Evolutionary conservation across 352 stramenopile genomes (phyloP).

Genomic region (Peronospora belbahrii): DNA sequence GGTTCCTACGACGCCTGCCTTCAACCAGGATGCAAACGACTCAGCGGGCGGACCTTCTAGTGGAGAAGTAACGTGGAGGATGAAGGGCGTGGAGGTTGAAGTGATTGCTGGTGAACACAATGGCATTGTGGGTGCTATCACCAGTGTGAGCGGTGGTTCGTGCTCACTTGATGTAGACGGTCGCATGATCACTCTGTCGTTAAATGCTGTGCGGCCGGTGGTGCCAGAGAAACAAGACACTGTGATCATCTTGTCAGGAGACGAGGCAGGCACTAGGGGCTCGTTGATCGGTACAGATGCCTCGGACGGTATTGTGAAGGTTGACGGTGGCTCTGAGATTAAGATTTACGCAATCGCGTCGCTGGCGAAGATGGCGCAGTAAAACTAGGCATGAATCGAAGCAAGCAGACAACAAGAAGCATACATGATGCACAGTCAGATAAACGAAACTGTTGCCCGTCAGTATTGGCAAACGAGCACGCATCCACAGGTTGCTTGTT

Average conservation of each 20-base stretch:
- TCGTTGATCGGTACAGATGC: conserved; percentile 83
- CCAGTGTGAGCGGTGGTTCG: conserved; percentile 54
- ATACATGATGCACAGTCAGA: conserved; percentile 14
- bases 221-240: conserved; percentile 83
- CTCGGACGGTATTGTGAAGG: conserved; percentile 84
- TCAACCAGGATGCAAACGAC: conserved; percentile 47
- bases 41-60: conserved; percentile 25
- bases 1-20: conserved; percentile 73
- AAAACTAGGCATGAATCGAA: conserved; percentile 32
- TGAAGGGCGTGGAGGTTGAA: conserved; percentile 81
- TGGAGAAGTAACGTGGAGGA: conserved; percentile 83
- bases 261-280: conserved; percentile 77
- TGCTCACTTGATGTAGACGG: conserved; percentile 80
- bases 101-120: conserved; percentile 59
- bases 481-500: conserved; percentile 17
- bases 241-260: conserved; percentile 79
- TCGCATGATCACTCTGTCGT: conserved; percentile 50
- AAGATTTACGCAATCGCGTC: conserved; percentile 83
- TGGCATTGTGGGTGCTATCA: conserved; percentile 69
- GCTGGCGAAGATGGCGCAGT: conserved; percentile 80
- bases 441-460: conserved; percentile 18
- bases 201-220: conserved; percentile 67
- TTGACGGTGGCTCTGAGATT: conserved; percentile 83
- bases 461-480: conserved; percentile 25
- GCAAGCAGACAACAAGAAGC: conserved; percentile 18